Evolutionary conservation across 75 land plant genomes (phyloP), one percentile per base, ranked within the genome.

Genomic region (Pinus tabuliformis): DNA sequence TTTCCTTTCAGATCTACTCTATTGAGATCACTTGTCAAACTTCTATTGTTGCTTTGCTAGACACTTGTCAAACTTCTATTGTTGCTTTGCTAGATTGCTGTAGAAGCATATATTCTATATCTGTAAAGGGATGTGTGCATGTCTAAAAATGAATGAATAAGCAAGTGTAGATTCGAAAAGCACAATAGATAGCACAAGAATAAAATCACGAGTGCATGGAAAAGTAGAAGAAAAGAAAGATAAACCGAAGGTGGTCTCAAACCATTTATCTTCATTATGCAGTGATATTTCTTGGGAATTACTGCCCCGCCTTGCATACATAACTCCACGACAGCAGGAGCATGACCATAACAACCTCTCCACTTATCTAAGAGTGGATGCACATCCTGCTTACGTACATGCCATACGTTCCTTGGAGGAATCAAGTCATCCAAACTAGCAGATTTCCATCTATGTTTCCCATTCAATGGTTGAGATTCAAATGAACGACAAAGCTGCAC

Each of bases 341-440:
- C 90, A 65, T 90, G 92, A 18, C 96, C 96, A 81, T 89, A 91
- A 62, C 68, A 93, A 7, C 82, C 78, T 62, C 89, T 79, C 14
- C 86, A 79, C 73, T 77, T 77, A 71, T 86, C 75, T 33, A 79
- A 22, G 18, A 93, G 87, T 17, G 86, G 80, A 13, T 71, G 80
- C 14, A 86, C 86, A 78, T 89, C 89, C 21, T 86, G 90, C 33
- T 82, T 88, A n/a, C 90, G 75, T 22, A 80, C 62, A 21, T 76
- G 85, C 96, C 96, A 93, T n/a, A 93, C 96, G 33, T 82, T 60
- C 58, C 83, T 88, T 3, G 84, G 92, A 8, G 94, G 96, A 61
- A 93, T 84, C 54, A 91, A 45, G 77, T 93, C 89, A 83, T 91
- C 88, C 3, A 93, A 84, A 24, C 76, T 70, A 3, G 94, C 96